A percentile compares a stretch with the other conserved stretches of the same genome.
phyloP scores from a whole-genome alignment of 371 early-diverging fungal genomes.

The Dinochytrium kinnereticum region DNA sequence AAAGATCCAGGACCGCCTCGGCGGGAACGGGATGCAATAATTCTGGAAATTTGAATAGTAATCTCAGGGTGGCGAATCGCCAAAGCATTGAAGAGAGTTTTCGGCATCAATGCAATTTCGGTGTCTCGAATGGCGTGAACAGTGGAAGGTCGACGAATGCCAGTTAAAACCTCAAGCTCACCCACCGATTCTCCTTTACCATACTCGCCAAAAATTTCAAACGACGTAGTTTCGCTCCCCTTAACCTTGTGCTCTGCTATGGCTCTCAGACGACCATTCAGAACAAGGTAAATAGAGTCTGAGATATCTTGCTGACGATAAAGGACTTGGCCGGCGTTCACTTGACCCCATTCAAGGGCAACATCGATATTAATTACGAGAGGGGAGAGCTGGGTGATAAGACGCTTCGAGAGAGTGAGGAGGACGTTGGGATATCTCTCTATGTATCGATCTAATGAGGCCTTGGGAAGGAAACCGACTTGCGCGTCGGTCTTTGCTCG shows the following conservation, averaged over 20 bases:
- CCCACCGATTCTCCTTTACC: constrained; percentile 95
- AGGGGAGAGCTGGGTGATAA: constrained; percentile 82
- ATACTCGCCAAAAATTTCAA: constrained; percentile 89
- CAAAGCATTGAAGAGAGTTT: constrained; percentile 89
- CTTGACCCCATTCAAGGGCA: constrained; percentile 94
- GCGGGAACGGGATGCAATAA: constrained; percentile 82
- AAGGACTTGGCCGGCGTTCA: constrained; percentile 89
- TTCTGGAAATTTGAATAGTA: constrained; percentile 86
- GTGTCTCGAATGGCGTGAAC: constrained; percentile 97
- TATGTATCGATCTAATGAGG: constrained; percentile 79
- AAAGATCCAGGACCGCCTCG: constrained; percentile 34
- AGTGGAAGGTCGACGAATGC: constrained; percentile 78
- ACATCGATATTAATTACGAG: constrained; percentile 88
- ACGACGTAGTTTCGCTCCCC: constrained; percentile 23
- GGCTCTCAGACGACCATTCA: constrained; percentile 91
- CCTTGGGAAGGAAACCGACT: constrained; percentile 85
- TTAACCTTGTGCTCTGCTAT: constrained; percentile 60
- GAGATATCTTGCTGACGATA: constrained; percentile 85
- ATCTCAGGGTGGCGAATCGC: constrained; percentile 88
- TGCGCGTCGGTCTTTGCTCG: constrained; percentile 79
- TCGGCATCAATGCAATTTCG: constrained; percentile 95
- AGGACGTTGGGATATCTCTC: constrained; percentile 84
- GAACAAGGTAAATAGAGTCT: constrained; percentile 89
- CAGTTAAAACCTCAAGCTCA: constrained; percentile 92
- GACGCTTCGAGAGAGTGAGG: constrained; percentile 85